Base-by-base conservation (phyloP, 1,139 yeast species). In the Saccharomyces hybrid region DNA sequence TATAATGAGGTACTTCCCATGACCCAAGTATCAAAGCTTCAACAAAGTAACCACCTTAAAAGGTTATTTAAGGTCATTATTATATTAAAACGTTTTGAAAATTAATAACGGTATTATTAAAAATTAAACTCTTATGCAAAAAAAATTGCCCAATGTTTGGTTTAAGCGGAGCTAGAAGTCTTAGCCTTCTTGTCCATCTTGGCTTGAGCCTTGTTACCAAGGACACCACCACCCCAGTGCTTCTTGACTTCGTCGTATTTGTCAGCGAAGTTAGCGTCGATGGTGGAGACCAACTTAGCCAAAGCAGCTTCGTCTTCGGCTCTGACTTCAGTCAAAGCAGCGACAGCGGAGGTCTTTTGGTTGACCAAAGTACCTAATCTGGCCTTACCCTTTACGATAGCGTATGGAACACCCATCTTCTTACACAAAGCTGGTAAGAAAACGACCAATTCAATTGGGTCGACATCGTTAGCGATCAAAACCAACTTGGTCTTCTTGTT, bases 201-300 rank as follows among this genome's bases (percentile, higher is more conserved):
- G 69, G 83, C 93, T 70, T 80, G 81, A 70, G 97, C 88, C 83
- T 91, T 91, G 69, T 88, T 80, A 76, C 98, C 97, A 82, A 93
- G 81, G 76, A 88, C 73, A 83, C 98, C 98, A 82, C 99, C 98
- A 84, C 98, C 98, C 98, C 98, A 91, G 85, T 89, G 96, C 80
- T 88, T 89, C 83, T 95, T 91, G 75, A 81, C 74, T 68, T 91
- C 97, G 72, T 91, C 97, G 85, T 85, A 88, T 79, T 89, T 88
- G 73, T 88, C 95, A 69, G 78, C 75, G 78, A 84, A 91, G 93
- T 89, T 90, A 66, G 95, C 85, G 78, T 88, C 84, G 75, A 93
- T 83, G 73, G 98, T 86, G 60, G 96, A 85, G 68, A 91, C 82
- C 71, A 91, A 83, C 77, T 89, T 87, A 66, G 97, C 88, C 70